Percentiles rank a stretch among this genome's conserved stretches.
These are phyloP conservation scores for Metarhizium rileyi DNA, from an alignment of 2,329 filamentous ascomycete genomes.

Conservation along the genomic window DNA sequence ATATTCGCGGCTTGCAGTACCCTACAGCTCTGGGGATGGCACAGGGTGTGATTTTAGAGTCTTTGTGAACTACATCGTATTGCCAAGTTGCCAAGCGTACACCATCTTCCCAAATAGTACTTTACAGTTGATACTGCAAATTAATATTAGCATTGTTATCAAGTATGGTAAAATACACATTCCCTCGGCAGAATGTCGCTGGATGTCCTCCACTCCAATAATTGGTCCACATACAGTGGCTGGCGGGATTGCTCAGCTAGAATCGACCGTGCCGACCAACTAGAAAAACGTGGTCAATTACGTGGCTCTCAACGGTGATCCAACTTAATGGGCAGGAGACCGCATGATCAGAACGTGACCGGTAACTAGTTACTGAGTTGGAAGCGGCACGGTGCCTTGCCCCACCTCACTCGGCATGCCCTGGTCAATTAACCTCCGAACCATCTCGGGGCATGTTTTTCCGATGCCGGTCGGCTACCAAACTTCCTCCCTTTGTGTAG, in stretches of 20 bases:
- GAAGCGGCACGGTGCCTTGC: background rate
- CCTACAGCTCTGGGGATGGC: too few relatives aligned
- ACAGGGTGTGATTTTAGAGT: background rate
- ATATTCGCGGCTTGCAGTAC: too few relatives aligned
- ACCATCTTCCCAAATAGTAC: background rate
- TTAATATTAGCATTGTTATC: background rate
- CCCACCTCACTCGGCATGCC: background rate
- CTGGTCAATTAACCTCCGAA: background rate
- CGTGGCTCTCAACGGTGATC: background rate
- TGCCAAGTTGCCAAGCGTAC: background rate
- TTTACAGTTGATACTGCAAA: background rate
- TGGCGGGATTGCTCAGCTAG: background rate
- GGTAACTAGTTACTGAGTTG: background rate
- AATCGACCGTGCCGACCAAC: background rate
- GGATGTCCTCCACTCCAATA: background rate
- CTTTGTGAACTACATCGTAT: background rate
- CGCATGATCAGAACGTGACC: background rate
- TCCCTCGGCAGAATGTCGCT: background rate
- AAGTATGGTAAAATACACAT: background rate
- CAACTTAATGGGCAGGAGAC: background rate
- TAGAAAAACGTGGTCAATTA: background rate
- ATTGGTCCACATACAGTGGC: background rate
- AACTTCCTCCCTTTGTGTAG: background rate
- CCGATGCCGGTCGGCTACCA: background rate
- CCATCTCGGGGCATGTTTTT: background rate